These are phyloP conservation scores for Bryum argenteum DNA, from an alignment of 225 moss, liverwort and hornwort species.

Conservation along the genomic window DNA sequence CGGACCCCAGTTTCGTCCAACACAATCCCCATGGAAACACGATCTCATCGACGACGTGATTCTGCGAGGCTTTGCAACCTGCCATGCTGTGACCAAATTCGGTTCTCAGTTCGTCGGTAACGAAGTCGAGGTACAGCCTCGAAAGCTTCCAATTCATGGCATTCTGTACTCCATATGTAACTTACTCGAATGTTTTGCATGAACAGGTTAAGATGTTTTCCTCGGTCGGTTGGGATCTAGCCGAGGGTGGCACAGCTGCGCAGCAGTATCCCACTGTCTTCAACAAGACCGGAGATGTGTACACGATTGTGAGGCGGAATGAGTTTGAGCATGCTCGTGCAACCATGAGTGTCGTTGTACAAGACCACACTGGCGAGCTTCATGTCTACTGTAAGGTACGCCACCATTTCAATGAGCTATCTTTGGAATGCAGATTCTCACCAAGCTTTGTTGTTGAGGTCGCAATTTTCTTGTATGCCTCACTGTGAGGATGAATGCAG, in stretches of 20 bases:
- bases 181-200: not conserved
- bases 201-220: slow-evolving; percentile 78
- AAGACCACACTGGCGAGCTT: slow-evolving; percentile 53
- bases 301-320: slow-evolving; percentile 50
- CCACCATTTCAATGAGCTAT: slow-evolving; percentile 2
- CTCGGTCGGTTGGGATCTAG: slow-evolving; percentile 66
- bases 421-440: not conserved
- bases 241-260: slow-evolving; percentile 37
- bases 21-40: slow-evolving; percentile 25
- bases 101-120: slow-evolving; percentile 64
- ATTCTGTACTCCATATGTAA: not conserved
- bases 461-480: not conserved
- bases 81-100: slow-evolving; percentile 66
- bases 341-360: slow-evolving; percentile 72
- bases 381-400: slow-evolving; percentile 71
- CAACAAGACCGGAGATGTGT: slow-evolving; percentile 42
- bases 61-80: slow-evolving; percentile 64
- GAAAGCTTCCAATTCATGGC: not conserved
- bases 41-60: slow-evolving; percentile 43
- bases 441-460: too few species aligned
- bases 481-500: slow-evolving; percentile 28
- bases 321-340: slow-evolving; percentile 69
- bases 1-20: slow-evolving; percentile 28
- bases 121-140: slow-evolving; percentile 64
- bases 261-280: slow-evolving; percentile 32